Conservation (phyloP, 805 yeast species). For the Hanseniaspora meyeri region DNA sequence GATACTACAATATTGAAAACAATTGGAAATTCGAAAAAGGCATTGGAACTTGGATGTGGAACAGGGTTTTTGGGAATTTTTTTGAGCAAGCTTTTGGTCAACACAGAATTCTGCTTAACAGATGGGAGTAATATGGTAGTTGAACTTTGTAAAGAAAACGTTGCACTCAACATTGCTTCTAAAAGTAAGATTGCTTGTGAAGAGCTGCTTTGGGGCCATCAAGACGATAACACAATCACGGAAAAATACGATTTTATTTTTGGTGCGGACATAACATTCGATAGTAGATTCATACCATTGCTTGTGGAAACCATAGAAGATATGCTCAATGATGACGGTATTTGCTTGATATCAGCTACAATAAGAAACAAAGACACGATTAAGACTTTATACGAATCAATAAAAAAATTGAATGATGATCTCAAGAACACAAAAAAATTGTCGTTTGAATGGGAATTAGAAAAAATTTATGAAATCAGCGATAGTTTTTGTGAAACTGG, state of each 20-base stretch:
- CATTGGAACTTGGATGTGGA: conserved; percentile 78
- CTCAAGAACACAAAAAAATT: background rate
- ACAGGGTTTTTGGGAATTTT: conserved; percentile 60
- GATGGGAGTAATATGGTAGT: conserved; percentile 19
- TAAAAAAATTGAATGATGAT: conserved; percentile 17
- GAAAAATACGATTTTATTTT: conserved; percentile 39
- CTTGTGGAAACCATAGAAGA: conserved; percentile 38
- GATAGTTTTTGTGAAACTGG: conserved; percentile 10
- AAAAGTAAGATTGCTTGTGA: conserved; percentile 15
- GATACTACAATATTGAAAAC: background rate
- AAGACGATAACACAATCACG: conserved; percentile 16
- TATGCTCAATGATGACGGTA: conserved; percentile 16
- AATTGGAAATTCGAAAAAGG: conserved; percentile 11
- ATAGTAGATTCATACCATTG: conserved; percentile 43
- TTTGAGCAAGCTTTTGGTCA: background rate
- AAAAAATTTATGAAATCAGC: background rate
- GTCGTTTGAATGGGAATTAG: background rate
- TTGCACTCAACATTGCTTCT: conserved; percentile 33
- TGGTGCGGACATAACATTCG: conserved; percentile 88
- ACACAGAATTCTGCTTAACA: background rate
- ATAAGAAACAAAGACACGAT: conserved; percentile 50
- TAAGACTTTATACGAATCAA: conserved; percentile 31
- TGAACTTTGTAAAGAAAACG: conserved; percentile 27
- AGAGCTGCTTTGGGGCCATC: conserved; percentile 44
- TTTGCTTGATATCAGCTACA: conserved; percentile 57